These are phyloP conservation scores for Chaetoceros tenuissimus DNA, from an alignment of 108 stramenopile species.

Conservation along the genomic window DNA sequence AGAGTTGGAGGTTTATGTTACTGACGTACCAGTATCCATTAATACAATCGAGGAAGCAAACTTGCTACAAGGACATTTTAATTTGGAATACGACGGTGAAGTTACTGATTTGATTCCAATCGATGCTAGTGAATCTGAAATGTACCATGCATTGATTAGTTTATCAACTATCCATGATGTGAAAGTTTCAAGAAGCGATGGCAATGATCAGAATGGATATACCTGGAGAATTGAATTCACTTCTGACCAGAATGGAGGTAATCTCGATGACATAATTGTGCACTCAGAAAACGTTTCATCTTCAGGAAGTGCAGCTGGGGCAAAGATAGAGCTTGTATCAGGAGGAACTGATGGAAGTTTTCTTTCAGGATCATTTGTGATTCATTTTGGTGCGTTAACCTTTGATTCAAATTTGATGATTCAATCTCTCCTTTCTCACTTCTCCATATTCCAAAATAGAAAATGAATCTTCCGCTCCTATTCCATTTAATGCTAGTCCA, in stretches of 20 bases:
- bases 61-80: constrained; percentile 51
- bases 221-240: constrained; percentile 50
- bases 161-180: constrained; percentile 50
- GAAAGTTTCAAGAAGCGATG: constrained; percentile 32
- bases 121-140: constrained; percentile 46
- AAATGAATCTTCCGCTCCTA: constrained; percentile 14
- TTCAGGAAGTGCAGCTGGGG: constrained; percentile 28
- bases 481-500: constrained; percentile 50
- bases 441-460: constrained; percentile 5
- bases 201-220: constrained; percentile 43
- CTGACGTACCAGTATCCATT: constrained; percentile 43
- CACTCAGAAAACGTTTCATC: constrained; percentile 34
- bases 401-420: neutral
- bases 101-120: constrained; percentile 46
- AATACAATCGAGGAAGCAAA: constrained; percentile 59
- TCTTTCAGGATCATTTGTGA: constrained; percentile 22
- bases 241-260: constrained; percentile 52
- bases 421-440: neutral
- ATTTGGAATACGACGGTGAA: constrained; percentile 54
- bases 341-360: constrained; percentile 26
- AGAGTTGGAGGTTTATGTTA: constrained; percentile 38
- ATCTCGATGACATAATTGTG: constrained; percentile 27
- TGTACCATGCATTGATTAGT: constrained; percentile 35
- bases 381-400: constrained; percentile 16
- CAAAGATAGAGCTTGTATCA: constrained; percentile 12